These are phyloP conservation scores for Lactarius deliciosus DNA, from an alignment of 768 basidiomycete species.

Conservation along the genomic window DNA sequence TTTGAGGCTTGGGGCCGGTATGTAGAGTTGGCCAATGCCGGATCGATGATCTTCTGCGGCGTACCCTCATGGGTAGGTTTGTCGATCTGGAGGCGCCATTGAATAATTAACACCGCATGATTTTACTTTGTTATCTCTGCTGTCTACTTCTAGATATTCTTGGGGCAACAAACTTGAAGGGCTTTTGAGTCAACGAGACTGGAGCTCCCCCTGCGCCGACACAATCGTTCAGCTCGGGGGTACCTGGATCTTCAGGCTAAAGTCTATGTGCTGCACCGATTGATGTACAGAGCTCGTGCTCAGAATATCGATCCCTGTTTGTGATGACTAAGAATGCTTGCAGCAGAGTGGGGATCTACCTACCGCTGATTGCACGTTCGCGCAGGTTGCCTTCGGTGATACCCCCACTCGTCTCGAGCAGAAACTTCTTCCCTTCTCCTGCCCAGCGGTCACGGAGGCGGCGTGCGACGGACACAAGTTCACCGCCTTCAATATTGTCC, in stretches of 20 bases:
- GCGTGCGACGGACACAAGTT: slow-evolving; percentile 65
- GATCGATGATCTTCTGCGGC: no score
- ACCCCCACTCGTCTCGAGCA: slow-evolving; percentile 93
- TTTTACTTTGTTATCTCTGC: neutral
- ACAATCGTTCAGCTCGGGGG: slow-evolving; percentile 23
- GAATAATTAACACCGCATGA: no score
- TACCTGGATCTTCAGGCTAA: slow-evolving; percentile 92
- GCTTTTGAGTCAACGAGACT: neutral
- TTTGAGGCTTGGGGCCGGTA: no score
- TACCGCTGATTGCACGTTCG: slow-evolving; percentile 80
- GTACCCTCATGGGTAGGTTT: no score
- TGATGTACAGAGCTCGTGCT: slow-evolving; percentile 91
- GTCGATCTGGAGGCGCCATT: no score
- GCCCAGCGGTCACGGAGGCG: slow-evolving; percentile 77
- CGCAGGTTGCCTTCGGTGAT: slow-evolving; percentile 87
- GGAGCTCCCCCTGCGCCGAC: neutral
- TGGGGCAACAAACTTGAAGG: neutral
- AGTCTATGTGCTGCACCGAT: slow-evolving; percentile 92
- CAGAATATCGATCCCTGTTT: slow-evolving; percentile 87
- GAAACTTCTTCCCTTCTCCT: slow-evolving; percentile 70
- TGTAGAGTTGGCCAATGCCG: no score
- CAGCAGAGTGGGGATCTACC: slow-evolving; percentile 30
- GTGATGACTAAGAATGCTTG: neutral
- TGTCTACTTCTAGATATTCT: neutral
- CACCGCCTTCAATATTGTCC: slow-evolving; percentile 84